Evolutionary conservation across 768 basidiomycete species (phyloP), one percentile per base, ranked within the genome.

Genomic region (Calocybe indica): DNA sequence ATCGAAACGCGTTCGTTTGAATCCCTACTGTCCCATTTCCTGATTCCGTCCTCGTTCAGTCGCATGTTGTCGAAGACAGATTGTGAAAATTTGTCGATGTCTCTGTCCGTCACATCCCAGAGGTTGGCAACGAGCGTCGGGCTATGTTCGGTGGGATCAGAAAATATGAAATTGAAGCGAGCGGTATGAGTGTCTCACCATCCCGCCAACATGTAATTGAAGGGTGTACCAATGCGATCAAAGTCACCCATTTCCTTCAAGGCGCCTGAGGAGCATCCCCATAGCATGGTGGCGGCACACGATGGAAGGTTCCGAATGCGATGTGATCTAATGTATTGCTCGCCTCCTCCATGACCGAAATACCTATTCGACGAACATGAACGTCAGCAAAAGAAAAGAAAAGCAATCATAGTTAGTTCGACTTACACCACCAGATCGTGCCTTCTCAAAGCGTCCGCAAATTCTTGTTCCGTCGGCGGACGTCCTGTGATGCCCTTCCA

Each of bases 91-190:
- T 88, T 88, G 72, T 99, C 95, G 57, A 98, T 95, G 60, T 99
- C 96, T 40, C 85, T 79, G 70, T 99, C 96, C 0, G 95, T 98
- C 6, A 98, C 96, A 58, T 98, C 96, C 96, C 96, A 99, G 5
- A 98, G 70, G 58, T 95, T 97, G 0, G 91, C 96, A 9, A 97
- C 82, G 31, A 98, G 74, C 1, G 92, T 87, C 12, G 96, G 95
- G 52, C 95, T 93, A 51, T 15, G 40, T 14, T 11, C 40, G 36
- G 34, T 46, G 6, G 50, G 45, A 36, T 41, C 10, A 47, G 31
- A 37, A 43, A 31, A 28, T 12, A 34, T n/a, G 5, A 34, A 44
- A 8, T 28, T 22, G 40, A 22, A 9, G 28, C 6, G 5, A 38
- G 15, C 10, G 7, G 43, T 37, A 28, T 48, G 43, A 6, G 47